Conservation (phyloP, 2,329 filamentous ascomycete genomes). For the Epichloe amarillans region DNA sequence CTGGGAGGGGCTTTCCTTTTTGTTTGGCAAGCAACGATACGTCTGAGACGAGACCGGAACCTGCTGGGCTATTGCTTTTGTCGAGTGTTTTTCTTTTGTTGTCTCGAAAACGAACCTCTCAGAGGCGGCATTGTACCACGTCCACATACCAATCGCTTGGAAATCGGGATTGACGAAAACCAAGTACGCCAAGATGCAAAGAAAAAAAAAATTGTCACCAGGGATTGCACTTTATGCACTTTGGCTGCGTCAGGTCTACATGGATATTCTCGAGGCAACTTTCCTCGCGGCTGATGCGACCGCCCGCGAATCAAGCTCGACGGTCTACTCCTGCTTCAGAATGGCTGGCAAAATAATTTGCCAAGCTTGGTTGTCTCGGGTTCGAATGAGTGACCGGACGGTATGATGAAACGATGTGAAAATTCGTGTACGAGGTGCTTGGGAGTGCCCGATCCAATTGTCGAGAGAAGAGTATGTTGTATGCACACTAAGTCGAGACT, state of each 20-base stretch:
- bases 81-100: not conserved
- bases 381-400: not conserved
- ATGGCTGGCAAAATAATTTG: not conserved
- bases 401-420: not conserved
- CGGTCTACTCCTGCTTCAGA: not conserved
- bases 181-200: not conserved
- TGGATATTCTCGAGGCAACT: too few relatives aligned
- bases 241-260: not conserved
- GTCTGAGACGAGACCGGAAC: conserved; percentile 1
- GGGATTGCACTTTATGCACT: not conserved
- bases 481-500: not conserved
- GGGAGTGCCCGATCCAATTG: not conserved
- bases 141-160: not conserved
- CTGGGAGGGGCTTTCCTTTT: not conserved
- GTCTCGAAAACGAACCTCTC: conserved; percentile 1
- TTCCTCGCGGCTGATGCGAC: not conserved
- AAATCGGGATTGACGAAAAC: not conserved
- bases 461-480: not conserved
- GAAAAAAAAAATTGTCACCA: not conserved
- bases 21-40: not conserved
- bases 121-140: conserved; percentile 6
- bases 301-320: not conserved
- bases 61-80: not conserved
- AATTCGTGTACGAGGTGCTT: not conserved
- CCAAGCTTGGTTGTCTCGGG: not conserved